Conservation (phyloP, 2,329 filamentous ascomycete species). For the Diaporthe nobilis region DNA sequence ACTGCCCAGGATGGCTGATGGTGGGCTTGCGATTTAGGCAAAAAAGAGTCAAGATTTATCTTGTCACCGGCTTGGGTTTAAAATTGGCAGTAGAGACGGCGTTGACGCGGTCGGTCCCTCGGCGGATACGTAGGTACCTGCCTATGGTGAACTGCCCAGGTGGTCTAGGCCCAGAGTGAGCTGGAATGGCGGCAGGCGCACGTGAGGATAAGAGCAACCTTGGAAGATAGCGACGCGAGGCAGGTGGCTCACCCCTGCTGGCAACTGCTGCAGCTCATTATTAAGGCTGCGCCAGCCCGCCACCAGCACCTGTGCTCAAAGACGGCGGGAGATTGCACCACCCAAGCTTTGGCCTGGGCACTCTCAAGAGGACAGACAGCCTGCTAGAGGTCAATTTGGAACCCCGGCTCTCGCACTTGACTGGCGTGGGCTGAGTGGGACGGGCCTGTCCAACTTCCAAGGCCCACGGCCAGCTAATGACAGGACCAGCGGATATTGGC, state of each 20-base stretch:
- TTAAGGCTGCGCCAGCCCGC: background rate
- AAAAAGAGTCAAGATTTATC: background rate
- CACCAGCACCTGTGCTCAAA: background rate
- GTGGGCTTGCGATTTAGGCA: slow-evolving; percentile 17
- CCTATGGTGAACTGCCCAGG: background rate
- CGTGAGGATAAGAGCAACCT: background rate
- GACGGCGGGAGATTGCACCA: slow-evolving; percentile 10
- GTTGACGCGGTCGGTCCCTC: background rate
- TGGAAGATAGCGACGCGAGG: background rate
- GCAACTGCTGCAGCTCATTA: too few species aligned
- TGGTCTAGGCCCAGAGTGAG: background rate
- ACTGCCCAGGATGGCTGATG: too few species aligned
- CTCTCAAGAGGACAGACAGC: slow-evolving; percentile 13
- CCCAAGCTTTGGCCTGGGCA: background rate
- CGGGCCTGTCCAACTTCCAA: slow-evolving; percentile 9
- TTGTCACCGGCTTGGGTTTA: background rate
- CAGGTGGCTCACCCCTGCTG: too few species aligned
- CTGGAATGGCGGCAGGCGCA: slow-evolving; percentile 1
- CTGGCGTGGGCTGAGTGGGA: background rate
- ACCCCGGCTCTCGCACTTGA: background rate
- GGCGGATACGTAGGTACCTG: background rate
- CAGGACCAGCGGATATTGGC: background rate
- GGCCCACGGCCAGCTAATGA: slow-evolving; percentile 6
- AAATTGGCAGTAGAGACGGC: background rate
- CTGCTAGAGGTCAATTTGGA: background rate